A percentile compares a stretch with the other conserved stretches of the same genome.
Evolutionary conservation across 2,329 filamentous ascomycete genomes (phyloP).

Genomic region (Arthrobotrys musiformis): DNA sequence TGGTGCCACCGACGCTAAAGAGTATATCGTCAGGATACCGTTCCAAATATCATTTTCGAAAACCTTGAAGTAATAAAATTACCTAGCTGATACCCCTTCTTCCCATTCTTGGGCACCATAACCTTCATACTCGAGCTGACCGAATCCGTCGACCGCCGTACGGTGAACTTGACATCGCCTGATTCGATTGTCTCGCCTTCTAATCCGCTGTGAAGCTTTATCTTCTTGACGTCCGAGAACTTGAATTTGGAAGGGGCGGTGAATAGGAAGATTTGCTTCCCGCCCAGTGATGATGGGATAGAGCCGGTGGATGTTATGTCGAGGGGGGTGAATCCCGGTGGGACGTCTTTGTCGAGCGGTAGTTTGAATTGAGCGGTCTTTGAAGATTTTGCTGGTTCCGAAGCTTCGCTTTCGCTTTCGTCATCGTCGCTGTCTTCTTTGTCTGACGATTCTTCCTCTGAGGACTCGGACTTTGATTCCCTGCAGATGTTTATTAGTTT

Average conservation of each 20-base stretch:
- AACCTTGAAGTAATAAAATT: not conserved
- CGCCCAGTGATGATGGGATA: constrained; percentile 39
- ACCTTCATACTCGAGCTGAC: constrained; percentile 50
- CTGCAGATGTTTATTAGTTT: constrained; percentile 19
- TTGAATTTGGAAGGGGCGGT: constrained; percentile 47
- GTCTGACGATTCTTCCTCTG: constrained; percentile 12
- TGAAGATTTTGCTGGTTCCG: constrained; percentile 14
- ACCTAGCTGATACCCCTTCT: constrained; percentile 57
- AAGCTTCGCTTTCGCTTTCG: constrained; percentile 32
- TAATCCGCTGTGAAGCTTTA: constrained; percentile 37
- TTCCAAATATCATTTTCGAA: not conserved
- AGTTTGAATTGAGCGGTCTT: constrained; percentile 35
- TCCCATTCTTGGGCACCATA: constrained; percentile 46
- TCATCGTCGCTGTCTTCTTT: constrained; percentile 2
- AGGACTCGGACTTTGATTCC: constrained; percentile 10
- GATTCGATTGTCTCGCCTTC: constrained; percentile 48
- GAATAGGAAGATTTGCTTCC: constrained; percentile 51
- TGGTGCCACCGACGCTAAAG: constrained; percentile 47
- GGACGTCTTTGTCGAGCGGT: constrained; percentile 40
- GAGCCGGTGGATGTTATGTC: constrained; percentile 20
- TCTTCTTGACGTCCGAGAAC: constrained; percentile 48
- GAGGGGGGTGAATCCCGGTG: constrained; percentile 37
- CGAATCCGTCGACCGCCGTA: constrained; percentile 31
- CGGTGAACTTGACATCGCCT: constrained; percentile 29
- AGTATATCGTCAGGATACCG: not conserved